Conservation (phyloP, 352 stramenopile species). For the Globisporangium echinulatum region DNA sequence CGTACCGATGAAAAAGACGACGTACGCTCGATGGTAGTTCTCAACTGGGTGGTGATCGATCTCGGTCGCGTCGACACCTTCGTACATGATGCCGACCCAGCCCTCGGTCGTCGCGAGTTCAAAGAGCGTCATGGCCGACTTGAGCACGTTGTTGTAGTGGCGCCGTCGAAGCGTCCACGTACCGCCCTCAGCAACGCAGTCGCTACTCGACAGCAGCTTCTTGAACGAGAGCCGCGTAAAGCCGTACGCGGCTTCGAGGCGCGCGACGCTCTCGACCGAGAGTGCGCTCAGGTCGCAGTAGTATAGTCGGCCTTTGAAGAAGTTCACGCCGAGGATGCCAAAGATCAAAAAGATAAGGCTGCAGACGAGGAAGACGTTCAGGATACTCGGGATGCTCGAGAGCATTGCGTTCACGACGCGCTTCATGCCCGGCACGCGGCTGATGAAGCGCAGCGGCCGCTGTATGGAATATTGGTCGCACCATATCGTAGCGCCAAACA, state of each 20-base stretch:
- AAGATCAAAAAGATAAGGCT: constrained; percentile 88
- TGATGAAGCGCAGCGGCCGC: constrained; percentile 64
- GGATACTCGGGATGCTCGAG: constrained; percentile 60
- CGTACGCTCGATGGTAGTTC: constrained; percentile 58
- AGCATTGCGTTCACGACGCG: constrained; percentile 77
- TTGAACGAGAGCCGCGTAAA: constrained; percentile 38
- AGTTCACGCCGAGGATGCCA: constrained; percentile 54
- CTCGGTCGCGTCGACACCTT: constrained; percentile 60
- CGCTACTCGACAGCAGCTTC: constrained; percentile 27
- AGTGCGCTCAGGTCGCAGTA: constrained; percentile 52
- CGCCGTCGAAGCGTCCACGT: constrained; percentile 23
- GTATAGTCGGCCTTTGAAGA: constrained; percentile 84
- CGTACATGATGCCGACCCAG: constrained; percentile 80
- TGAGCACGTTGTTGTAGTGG: constrained; percentile 64
- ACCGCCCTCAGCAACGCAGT: constrained; percentile 25
- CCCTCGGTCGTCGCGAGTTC: constrained; percentile 85
- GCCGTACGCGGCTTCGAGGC: constrained; percentile 25
- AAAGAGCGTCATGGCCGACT: constrained; percentile 59
- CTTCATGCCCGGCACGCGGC: constrained; percentile 51
- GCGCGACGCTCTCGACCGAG: constrained; percentile 13
- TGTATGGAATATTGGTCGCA: constrained; percentile 4
- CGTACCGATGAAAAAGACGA: constrained; percentile 70
- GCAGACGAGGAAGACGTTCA: constrained; percentile 79
- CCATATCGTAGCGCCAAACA: background rate
- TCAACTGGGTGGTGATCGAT: constrained; percentile 63